phyloP scores from a whole-genome alignment of 2,329 filamentous ascomycete species.

The Alternaria gansuensis region DNA sequence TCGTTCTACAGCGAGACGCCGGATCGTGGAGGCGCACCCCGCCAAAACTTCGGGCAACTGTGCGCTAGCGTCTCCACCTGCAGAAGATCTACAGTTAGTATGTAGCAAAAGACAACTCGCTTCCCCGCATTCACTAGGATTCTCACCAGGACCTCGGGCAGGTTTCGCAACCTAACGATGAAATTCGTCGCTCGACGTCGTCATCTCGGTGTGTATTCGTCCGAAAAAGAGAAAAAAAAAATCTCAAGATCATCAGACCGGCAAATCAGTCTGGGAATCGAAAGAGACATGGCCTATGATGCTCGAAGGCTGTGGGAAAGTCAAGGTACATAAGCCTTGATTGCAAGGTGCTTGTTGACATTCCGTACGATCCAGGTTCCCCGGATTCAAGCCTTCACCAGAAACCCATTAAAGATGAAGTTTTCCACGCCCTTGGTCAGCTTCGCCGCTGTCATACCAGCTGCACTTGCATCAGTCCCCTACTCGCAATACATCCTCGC shows the following conservation, averaged over 20 bases:
- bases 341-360: neutral
- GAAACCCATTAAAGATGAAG: slow-evolving; percentile 1
- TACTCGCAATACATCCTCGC: slow-evolving; percentile 57
- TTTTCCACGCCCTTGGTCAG: neutral
- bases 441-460: neutral
- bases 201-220: slow-evolving; percentile 20
- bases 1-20: neutral
- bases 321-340: neutral
- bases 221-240: slow-evolving; percentile 8
- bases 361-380: neutral
- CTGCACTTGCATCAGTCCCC: slow-evolving; percentile 20
- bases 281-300: neutral
- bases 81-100: slow-evolving; percentile 3
- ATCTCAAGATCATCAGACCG: neutral
- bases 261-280: neutral
- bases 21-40: slow-evolving; percentile 5
- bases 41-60: slow-evolving; percentile 5
- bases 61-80: slow-evolving; percentile 6
- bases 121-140: slow-evolving; percentile 22
- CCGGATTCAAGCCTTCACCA: neutral
- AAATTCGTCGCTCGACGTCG: slow-evolving; percentile 7
- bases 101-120: slow-evolving; percentile 4
- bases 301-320: neutral
- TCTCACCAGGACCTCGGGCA: neutral
- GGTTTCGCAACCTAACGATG: neutral